Base-by-base conservation (phyloP, 495 filamentous ascomycete species). In the Talaromyces trachyspermus region DNA sequence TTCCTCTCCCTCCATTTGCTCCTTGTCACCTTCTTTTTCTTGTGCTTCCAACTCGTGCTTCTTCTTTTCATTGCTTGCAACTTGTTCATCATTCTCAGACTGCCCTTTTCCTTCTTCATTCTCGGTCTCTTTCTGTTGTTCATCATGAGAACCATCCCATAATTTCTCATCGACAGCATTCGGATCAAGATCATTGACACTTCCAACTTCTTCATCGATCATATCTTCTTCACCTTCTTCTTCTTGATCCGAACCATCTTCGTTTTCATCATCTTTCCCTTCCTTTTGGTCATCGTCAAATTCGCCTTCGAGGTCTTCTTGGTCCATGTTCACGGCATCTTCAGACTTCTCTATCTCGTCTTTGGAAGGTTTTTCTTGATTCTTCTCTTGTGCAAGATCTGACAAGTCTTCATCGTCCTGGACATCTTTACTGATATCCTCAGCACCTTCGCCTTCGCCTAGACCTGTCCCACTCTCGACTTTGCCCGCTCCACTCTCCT, bases 371-470 rank as follows among this genome's bases (percentile, higher is more conserved):
- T 42, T 30, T 30, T 83, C 77, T 17, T 76, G 71, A 24, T 81
- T 74, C 32, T 76, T 71, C 51, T 95, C 83, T 56, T 95, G 86
- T 2, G 94, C 91, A 14, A 97, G 72, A 44, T 99, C 94, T 2
- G 85, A 82, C 10, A 99, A 63, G 62, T 97, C 88, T 64, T 99
- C 94, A 49, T 97, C 91, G 38, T 88, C 83, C 49, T 86, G 77
- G 39, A 99, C 83, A 58, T 97, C 91, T 55, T 97, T 95, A 65
- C 89, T 95, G 46, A 99, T 96, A 67, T 99, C 90, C 57, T 97
- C 88, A 2, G 83, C 88, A 19, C 89, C 94, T 56, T 95, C 86
- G 10, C 90, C 91, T 47, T 95, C 91, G 23, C 92, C 94, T n/a
- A 99, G 78, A 19, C 94, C 94, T 4, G 90, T 97, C n/a, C 94